Base-by-base conservation (phyloP, 2,329 filamentous ascomycete genomes). In the Ophiostoma australiae region DNA sequence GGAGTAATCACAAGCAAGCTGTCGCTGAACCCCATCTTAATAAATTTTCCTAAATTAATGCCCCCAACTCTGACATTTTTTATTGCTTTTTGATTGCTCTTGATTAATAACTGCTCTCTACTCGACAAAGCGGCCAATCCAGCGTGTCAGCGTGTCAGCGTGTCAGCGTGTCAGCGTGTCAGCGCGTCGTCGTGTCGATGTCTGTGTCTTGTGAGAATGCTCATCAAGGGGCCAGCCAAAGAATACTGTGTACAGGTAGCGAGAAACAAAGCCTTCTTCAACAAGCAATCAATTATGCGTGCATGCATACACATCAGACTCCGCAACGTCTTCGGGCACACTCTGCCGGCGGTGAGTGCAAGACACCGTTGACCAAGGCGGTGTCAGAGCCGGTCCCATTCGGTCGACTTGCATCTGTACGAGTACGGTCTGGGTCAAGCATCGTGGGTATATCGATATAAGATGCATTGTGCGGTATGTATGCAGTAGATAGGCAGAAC, bases 321-420 rank as follows among this genome's bases (percentile, higher is more conserved):
- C 10, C 37, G 8, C 37, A 7, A 48, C 44, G 20, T 6, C 7
- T 23, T 23, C 20, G 15, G 35, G 13, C 20, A 13, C 35, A 11
- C 6, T 39, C 63, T 13, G 35, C 63, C 63, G 20, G 63, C 63
- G 63, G 63, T 66, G 63, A 66, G 63, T 7, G 63, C 23, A 20
- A 20, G 33, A 33, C 31, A 65, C 61, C 17, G 61, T 65, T 23
- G 17, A 20, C 33, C 6, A 65, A 65, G 33, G 61, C 61, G 61
- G 61, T 65, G 61, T 35, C 61, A 63, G 33, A 65, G 31, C 33
- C 17, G 33, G 33, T 37, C 61, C 33, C 7, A 17, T 37, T 65
- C 15, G 33, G 61, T 65, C 61, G 61, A 23, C 61, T 13, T 65
- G 61, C 61, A 65, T 65, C 27, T 63, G 31, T 48, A 48, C 44